Base-by-base conservation (phyloP, 2,329 filamentous ascomycete species). In the Colletotrichum sp. region DNA sequence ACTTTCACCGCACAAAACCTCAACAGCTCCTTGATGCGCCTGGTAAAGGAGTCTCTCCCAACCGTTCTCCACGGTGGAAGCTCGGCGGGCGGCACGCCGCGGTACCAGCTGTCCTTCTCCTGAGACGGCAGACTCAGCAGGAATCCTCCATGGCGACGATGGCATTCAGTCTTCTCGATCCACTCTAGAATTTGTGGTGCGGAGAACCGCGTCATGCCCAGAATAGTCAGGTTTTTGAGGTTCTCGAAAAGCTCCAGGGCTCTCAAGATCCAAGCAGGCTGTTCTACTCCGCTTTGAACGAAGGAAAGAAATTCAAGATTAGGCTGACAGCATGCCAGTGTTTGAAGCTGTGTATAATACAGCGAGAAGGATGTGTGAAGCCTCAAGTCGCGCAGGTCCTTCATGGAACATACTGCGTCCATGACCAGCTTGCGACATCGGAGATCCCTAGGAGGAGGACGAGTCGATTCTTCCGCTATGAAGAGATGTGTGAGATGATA, bases 341-440 rank as follows among this genome's bases (percentile, higher is more conserved):
- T 3, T 6, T 34, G n/a, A 8, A 74, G 27, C 28, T 71, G 60
- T 15, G 19, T 8, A 9, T 7, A 19, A 6, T 12, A 22, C 1
- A 72, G 19, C 11, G 48, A 4, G 28, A 60, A 74, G 3, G 13
- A 30, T 3, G 72, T 74, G 28, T 72, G 72, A 12, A 74, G 68
- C 11, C 60, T 66, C 28, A 74, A 28, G 52, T 72, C 52, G n/a
- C 52, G 72, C 25, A 74, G 72, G 36, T 55, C 16, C 16, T 36
- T 68, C 72, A 74, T 72, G 9, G 72, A 61, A 8, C 25, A 25
- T 27, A 74, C 72, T 19, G 72, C 72, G 5, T 66, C 55, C 52
- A 74, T 48, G 13, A 67, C 36, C 9, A 52, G 13, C 28, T 19
- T 6, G 16, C 22, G 22, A 6, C 68, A 69, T 19, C 6, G 39